phyloP scores from a whole-genome alignment of 2,329 filamentous ascomycete species.

The Nemania sp. region DNA sequence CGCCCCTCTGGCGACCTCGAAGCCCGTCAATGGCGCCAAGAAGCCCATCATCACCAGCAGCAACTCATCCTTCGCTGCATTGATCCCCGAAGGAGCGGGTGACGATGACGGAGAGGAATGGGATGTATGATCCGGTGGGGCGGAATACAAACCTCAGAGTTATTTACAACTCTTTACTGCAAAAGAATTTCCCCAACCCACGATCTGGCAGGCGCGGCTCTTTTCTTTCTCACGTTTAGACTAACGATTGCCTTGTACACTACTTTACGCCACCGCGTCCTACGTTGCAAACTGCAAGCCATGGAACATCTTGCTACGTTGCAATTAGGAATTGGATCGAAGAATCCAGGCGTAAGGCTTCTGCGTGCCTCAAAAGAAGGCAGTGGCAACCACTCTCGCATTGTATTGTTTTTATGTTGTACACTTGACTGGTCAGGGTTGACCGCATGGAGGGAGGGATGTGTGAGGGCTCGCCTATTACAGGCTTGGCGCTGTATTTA shows the following conservation, averaged over 20 bases:
- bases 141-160: constrained; percentile 1
- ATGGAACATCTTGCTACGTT: constrained; percentile 23
- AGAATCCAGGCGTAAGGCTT: constrained; percentile 26
- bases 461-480: not conserved
- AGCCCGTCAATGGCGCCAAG: constrained; percentile 36
- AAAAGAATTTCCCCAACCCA: not conserved
- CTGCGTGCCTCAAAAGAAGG: constrained; percentile 27
- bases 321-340: constrained; percentile 34
- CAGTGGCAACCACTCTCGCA: constrained; percentile 26
- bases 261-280: constrained; percentile 24
- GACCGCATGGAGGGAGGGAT: constrained; percentile 8
- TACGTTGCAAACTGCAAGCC: constrained; percentile 25
- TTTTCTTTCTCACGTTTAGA: constrained; percentile 21
- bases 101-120: constrained; percentile 43
- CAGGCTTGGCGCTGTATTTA: not conserved
- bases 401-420: constrained; percentile 33
- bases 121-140: constrained; percentile 39
- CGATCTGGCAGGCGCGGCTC: constrained; percentile 6
- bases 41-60: constrained; percentile 40
- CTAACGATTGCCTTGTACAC: constrained; percentile 35
- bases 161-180: constrained; percentile 10
- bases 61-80: constrained; percentile 42
- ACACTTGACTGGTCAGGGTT: constrained; percentile 20
- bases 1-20: constrained; percentile 26
- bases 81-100: constrained; percentile 40